Evolutionary conservation across 2,329 filamentous ascomycete genomes (phyloP).

Genomic region (Dryadomyces quercivorus): DNA sequence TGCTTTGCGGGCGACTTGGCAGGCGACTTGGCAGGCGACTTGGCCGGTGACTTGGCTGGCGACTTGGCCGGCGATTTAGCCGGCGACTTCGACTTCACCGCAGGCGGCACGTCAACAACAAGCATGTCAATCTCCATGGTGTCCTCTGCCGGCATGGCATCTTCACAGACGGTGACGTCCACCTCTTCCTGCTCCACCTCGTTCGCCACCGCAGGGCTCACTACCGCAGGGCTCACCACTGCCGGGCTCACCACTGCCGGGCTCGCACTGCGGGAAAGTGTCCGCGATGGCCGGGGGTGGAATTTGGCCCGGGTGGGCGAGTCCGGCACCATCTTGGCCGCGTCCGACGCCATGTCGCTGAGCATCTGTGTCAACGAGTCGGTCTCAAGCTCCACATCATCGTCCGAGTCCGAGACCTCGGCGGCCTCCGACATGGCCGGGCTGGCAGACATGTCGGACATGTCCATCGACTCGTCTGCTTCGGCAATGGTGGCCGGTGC

Average conservation of each 20-base stretch:
- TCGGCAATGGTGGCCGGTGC: not conserved
- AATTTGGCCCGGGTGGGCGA: slow-evolving; percentile 19
- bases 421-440: no score
- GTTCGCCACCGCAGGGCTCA: not conserved
- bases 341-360: slow-evolving; percentile 9
- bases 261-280: not conserved
- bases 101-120: slow-evolving; percentile 7
- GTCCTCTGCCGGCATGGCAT: slow-evolving; percentile 1
- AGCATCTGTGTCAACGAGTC: slow-evolving; percentile 11
- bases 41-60: not conserved
- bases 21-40: slow-evolving; percentile 16
- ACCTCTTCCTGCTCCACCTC: not conserved
- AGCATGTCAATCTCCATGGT: slow-evolving; percentile 18
- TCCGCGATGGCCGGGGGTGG: slow-evolving; percentile 23
- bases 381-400: slow-evolving; percentile 6
- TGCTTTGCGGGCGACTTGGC: slow-evolving; percentile 7
- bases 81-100: slow-evolving; percentile 11
- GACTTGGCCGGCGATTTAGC: slow-evolving; percentile 14
- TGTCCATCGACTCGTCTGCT: slow-evolving; percentile 11
- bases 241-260: not conserved
- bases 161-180: not conserved
- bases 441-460: no score
- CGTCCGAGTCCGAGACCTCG: slow-evolving; percentile 4
- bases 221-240: not conserved
- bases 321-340: slow-evolving; percentile 11